Evolutionary conservation across 1,139 yeast species (phyloP), one percentile per base, ranked within the genome.

Genomic region (Trichomonascaceae sp.): DNA sequence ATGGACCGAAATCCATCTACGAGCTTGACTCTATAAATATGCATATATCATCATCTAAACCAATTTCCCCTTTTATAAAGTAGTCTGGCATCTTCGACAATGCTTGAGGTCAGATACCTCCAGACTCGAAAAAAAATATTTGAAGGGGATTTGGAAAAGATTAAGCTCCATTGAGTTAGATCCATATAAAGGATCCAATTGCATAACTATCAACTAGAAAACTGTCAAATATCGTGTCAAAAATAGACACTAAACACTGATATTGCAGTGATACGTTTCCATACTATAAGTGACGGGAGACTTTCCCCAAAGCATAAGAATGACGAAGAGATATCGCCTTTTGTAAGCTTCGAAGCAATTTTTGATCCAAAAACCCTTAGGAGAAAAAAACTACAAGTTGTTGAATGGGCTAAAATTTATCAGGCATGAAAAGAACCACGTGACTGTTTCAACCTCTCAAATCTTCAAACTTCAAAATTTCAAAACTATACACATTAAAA

Each of bases 141-240:
- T 56, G 63, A 63, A 58, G 68, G 24, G 60, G 79, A 74, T 67
- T 68, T 59, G 59, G 80, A 67, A 66, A 61, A 84, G 85, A 60
- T 48, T 86, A 84, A 86, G 95, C 95, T 85, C 93, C 95, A 86
- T 86, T 85, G 93, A 79, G 95, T 85, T 84, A 76, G 74, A 70
- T 61, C 24, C 24, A 22, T 4, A 22, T 51, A 48, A 49, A 43
- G 53, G 41, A 36, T 36, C 68, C 84, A 84, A 81, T 83, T 84
- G 89, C 82, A 86, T 85, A 80, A 81, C 95, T 85, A 75, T 85
- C 82, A 85, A 84, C 80, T 82, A 77, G 84, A 65, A 65, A 48
- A 43, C 45, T 44, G 51, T 52, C 56, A 48, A 53, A 51, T 56
- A 52, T 47, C 38, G 45, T 43, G 49, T 44, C 48, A 22, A 50